A percentile compares a stretch with the other conserved stretches of the same genome.
These are phyloP conservation scores for Stramenopiles sp. DNA, from an alignment of 352 stramenopile genomes.

Conservation along the genomic window DNA sequence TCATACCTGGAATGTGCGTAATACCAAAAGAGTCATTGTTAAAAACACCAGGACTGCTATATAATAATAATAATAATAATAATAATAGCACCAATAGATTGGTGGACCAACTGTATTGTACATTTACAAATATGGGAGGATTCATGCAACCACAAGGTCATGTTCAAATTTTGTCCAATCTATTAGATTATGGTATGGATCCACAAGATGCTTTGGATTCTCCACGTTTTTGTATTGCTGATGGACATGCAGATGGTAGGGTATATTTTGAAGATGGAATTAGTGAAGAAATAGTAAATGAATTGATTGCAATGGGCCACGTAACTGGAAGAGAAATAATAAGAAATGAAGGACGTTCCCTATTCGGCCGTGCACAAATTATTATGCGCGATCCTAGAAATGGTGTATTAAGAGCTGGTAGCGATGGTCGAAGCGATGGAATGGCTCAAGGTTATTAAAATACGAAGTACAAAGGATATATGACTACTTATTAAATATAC, in stretches of 20 bases:
- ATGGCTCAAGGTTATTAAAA: slow-evolving; percentile 59
- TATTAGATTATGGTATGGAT: slow-evolving; percentile 52
- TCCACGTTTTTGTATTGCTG: slow-evolving; percentile 73
- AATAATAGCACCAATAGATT: too few species aligned
- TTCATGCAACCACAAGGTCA: slow-evolving; percentile 95
- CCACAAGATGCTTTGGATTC: slow-evolving; percentile 70
- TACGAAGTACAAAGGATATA: too few species aligned
- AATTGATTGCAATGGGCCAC: slow-evolving; percentile 51
- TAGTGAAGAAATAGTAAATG: slow-evolving; percentile 33
- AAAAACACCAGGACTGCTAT: slow-evolving; percentile 57
- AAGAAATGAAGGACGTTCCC: slow-evolving; percentile 14
- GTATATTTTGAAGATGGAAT: slow-evolving; percentile 63
- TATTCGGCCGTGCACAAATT: slow-evolving; percentile 56
- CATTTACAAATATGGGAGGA: slow-evolving; percentile 27
- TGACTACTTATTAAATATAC: too few species aligned
- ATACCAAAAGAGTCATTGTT: slow-evolving; percentile 26
- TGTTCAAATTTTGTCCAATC: slow-evolving; percentile 71
- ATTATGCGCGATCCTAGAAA: slow-evolving; percentile 46
- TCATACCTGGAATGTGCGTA: slow-evolving; percentile 82
- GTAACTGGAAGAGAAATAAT: slow-evolving; percentile 25
- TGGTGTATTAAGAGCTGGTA: slow-evolving; percentile 76
- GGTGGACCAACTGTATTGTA: too few species aligned
- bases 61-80: slow-evolving; percentile 65
- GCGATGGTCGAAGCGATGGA: slow-evolving; percentile 74
- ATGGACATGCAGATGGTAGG: slow-evolving; percentile 38